phyloP scores from a whole-genome alignment of 495 filamentous ascomycete genomes.

The Penicillium atrosanguineum region DNA sequence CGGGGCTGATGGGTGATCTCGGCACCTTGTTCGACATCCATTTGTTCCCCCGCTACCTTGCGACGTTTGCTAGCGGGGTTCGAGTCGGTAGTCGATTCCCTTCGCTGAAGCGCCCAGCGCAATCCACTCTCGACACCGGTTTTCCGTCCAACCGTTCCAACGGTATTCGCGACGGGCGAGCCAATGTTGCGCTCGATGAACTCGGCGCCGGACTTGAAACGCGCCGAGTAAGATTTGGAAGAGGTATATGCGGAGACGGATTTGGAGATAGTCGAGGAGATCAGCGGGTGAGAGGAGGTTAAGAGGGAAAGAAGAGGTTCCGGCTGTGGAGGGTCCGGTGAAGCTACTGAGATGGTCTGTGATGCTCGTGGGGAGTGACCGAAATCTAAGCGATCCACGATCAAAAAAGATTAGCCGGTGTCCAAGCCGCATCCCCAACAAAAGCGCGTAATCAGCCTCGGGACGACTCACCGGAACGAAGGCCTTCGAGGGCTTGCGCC shows the following conservation, averaged over 20 bases:
- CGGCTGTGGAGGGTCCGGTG: conserved; percentile 35
- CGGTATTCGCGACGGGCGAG: conserved; percentile 75
- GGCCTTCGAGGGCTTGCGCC: conserved; percentile 80
- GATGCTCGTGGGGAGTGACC: conserved; percentile 33
- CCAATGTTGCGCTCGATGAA: conserved; percentile 81
- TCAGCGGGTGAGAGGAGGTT: conserved; percentile 73
- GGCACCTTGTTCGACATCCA: conserved; percentile 42
- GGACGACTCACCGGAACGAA: conserved; percentile 69
- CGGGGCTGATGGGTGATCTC: conserved; percentile 15
- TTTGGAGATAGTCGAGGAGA: conserved; percentile 76
- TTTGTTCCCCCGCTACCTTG: conserved; percentile 46
- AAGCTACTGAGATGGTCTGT: conserved; percentile 21
- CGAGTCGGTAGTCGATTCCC: conserved; percentile 36
- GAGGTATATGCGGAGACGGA: conserved; percentile 77
- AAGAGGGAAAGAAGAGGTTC: conserved; percentile 80
- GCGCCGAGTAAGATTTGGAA: conserved; percentile 83
- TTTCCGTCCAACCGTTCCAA: conserved; percentile 73
- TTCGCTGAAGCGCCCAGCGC: conserved; percentile 66
- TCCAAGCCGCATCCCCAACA: neutral
- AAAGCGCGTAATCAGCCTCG: too few relatives aligned
- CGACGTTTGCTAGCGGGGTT: conserved; percentile 60
- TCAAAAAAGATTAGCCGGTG: conserved; percentile 12
- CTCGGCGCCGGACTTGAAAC: conserved; percentile 78
- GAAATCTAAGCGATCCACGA: conserved; percentile 21
- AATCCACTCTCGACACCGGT: conserved; percentile 82